These are phyloP conservation scores for Metschnikowia aberdeeniae DNA, from an alignment of 805 yeast genomes.

Conservation along the genomic window DNA sequence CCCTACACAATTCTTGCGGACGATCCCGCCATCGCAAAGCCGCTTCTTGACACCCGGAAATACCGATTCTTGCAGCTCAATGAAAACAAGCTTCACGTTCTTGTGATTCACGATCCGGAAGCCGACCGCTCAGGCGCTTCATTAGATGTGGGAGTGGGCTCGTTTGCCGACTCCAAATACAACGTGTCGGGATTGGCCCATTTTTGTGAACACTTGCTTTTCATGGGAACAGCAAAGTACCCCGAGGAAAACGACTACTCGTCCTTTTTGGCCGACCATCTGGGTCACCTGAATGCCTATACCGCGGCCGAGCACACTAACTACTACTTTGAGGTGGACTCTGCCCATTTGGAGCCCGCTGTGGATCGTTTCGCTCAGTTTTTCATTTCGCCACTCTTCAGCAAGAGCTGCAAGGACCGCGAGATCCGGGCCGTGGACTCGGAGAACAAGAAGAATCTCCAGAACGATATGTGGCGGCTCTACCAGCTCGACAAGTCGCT, in stretches of 20 bases:
- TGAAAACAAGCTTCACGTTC: constrained; percentile 53
- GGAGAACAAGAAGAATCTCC: constrained; percentile 91
- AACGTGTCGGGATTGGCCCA: constrained; percentile 73
- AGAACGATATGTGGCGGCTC: constrained; percentile 83
- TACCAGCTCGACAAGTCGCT: constrained; percentile 77
- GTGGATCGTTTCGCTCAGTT: constrained; percentile 91
- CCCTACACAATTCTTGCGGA: constrained; percentile 24
- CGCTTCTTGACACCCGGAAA: constrained; percentile 65
- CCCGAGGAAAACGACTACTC: constrained; percentile 74
- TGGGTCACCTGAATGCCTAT: constrained; percentile 89
- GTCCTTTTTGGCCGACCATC: constrained; percentile 72
- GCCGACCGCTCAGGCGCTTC: constrained; percentile 79
- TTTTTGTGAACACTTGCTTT: constrained; percentile 60
- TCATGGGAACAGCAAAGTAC: constrained; percentile 76
- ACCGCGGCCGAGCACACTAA: constrained; percentile 88
- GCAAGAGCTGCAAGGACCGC: constrained; percentile 72
- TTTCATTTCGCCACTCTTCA: constrained; percentile 80
- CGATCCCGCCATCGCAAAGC: constrained; percentile 35
- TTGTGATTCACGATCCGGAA: constrained; percentile 63
- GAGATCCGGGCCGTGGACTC: constrained; percentile 95
- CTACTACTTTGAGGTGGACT: constrained; percentile 80
- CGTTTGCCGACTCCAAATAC: constrained; percentile 62
- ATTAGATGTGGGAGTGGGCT: constrained; percentile 72
- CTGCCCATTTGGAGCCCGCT: constrained; percentile 77
- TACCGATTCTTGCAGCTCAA: constrained; percentile 61